Evolutionary conservation across 352 stramenopile species (phyloP), one percentile per base, ranked within the genome.

Genomic region (Hyaloperonospora brassicae): DNA sequence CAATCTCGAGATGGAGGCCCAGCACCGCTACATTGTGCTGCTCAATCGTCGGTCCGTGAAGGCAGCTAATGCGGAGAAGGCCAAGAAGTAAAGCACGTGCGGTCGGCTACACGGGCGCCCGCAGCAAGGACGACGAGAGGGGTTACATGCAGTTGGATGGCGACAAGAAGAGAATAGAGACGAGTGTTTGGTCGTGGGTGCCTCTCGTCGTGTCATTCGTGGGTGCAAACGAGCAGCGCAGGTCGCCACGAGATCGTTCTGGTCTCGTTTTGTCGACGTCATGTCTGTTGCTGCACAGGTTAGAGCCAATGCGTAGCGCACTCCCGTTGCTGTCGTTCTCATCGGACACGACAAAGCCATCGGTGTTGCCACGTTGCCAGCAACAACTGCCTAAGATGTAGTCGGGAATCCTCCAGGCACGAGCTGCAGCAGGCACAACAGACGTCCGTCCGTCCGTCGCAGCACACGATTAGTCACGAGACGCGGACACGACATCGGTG

Each of bases 11-110:
- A 56, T 89, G 41, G 76, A 89, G 53, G 70, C 90, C 40, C 80
- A 93, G 69, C 79, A 80, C 55, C 83, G 80, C 61, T 85, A 79
- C 67, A 71, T 93, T 41, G 77, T 68, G 49, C 74, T 93, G 38
- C 65, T 71, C 47, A 91, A 91, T 62, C 79, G 80, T 59, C 68
- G 70, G 35, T 55, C 71, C 47, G 68, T 93, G 40, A 91, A 91
- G 70, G 61, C 50, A 39, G 86, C 72, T 57, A 93, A 93, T 64
- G 76, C 69, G 24, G 68, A 71, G 52, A 93, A 91, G 75, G 79
- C 82, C 47, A 93, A 93, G 76, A 93, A 93, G 64, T 93, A 90
- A 61, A 35, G 50, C 41, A 58, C 23, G 57, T 41, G 12, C 52
- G 9, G 31, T 17, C 17, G 17, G 0, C 17, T 17, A 17, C 17